Evolutionary conservation across 2,329 filamentous ascomycete species (phyloP).

Genomic region (Fusarium metavorans): DNA sequence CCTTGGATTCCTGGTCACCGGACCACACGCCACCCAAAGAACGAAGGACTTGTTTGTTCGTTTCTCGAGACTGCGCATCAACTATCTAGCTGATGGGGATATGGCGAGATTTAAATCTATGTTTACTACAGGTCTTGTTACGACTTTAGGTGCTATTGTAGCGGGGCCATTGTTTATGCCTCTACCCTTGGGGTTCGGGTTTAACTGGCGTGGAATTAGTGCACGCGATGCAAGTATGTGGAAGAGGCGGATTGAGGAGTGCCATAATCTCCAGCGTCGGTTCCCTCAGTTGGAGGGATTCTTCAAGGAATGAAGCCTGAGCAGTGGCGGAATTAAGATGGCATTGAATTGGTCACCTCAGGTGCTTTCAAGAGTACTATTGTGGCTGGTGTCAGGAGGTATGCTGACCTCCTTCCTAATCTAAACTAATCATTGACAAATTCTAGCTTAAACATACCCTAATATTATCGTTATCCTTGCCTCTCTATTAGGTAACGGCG

Average conservation of each 20-base stretch:
- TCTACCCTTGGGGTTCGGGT: too few species aligned
- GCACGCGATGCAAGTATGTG: not conserved
- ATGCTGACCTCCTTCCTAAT: too few species aligned
- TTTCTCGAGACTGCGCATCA: not conserved
- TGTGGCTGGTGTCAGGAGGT: too few species aligned
- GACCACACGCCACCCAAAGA: not conserved
- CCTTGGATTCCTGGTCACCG: not conserved
- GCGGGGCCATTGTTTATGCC: too few species aligned
- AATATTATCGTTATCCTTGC: too few species aligned
- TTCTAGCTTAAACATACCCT: too few species aligned
- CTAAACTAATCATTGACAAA: not conserved
- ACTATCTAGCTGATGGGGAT: too few species aligned
- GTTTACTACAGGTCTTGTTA: too few species aligned
- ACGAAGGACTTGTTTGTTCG: not conserved
- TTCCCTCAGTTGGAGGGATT: not conserved
- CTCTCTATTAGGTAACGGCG: too few species aligned
- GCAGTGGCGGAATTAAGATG: not conserved
- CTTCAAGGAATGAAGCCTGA: not conserved
- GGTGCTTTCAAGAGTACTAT: not conserved
- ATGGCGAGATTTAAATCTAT: too few species aligned
- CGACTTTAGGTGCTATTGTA: too few species aligned
- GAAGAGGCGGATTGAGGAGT: not conserved
- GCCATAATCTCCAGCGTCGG: not conserved
- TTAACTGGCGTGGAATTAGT: too few species aligned
- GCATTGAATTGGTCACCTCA: not conserved